Evolutionary conservation across 2,329 filamentous ascomycete species (phyloP).

Genomic region (Fusarium compactum): DNA sequence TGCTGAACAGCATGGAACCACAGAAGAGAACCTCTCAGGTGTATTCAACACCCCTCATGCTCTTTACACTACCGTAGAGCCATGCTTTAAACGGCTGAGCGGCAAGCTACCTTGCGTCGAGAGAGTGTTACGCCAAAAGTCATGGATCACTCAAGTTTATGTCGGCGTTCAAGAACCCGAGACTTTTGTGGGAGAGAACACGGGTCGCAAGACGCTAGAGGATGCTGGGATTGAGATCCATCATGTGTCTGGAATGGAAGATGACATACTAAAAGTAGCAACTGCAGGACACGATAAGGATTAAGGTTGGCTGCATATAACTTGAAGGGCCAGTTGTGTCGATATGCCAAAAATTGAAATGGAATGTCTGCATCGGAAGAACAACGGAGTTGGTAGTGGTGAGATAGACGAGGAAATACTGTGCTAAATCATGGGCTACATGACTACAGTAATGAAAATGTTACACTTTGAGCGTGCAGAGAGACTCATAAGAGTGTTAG

Average conservation of each 20-base stretch:
- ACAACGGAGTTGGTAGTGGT: neutral
- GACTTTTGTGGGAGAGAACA: constrained; percentile 87
- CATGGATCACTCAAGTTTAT: constrained; percentile 80
- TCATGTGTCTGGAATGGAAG: constrained; percentile 79
- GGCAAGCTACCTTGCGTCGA: constrained; percentile 84
- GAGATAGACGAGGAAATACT: neutral
- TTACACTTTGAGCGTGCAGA: neutral
- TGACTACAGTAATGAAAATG: neutral
- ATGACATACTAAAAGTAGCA: constrained; percentile 83
- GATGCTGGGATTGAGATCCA: constrained; percentile 79
- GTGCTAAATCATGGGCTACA: neutral
- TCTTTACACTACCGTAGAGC: constrained; percentile 95
- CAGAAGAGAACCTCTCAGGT: constrained; percentile 67
- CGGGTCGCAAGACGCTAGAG: constrained; percentile 76
- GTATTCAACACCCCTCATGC: constrained; percentile 51
- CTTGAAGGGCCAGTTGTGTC: neutral
- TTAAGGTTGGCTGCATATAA: constrained; percentile 3
- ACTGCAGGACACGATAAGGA: constrained; percentile 77
- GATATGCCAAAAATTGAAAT: neutral
- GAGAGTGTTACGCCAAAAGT: constrained; percentile 74
- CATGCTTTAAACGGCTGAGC: constrained; percentile 79
- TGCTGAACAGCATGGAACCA: constrained; percentile 58
- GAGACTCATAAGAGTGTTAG: neutral
- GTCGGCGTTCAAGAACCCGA: constrained; percentile 90
- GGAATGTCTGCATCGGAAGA: neutral